phyloP scores from a whole-genome alignment of 495 filamentous ascomycete species.

The Lasiosphaeriaceae sp. region DNA sequence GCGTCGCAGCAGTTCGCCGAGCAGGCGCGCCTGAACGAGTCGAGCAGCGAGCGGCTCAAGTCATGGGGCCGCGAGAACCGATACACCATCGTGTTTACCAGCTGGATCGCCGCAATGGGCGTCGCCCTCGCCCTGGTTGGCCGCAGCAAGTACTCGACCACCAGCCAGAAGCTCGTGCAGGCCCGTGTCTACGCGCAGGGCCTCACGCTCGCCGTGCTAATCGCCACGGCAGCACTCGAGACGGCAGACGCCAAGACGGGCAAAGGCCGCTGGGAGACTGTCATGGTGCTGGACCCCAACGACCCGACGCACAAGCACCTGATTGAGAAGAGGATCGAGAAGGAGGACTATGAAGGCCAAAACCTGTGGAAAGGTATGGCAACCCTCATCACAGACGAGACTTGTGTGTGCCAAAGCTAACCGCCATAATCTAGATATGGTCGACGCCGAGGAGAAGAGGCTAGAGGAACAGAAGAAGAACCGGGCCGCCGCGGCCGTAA shows the following conservation, averaged over 20 bases:
- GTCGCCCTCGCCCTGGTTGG: slow-evolving; percentile 71
- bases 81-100: slow-evolving; percentile 81
- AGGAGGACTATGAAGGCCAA: slow-evolving; percentile 71
- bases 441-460: slow-evolving; percentile 69
- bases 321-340: slow-evolving; percentile 66
- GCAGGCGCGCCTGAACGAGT: slow-evolving; percentile 43
- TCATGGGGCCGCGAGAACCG: slow-evolving; percentile 69
- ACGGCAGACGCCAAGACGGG: slow-evolving; percentile 73
- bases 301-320: slow-evolving; percentile 68
- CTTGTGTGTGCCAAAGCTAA: no score
- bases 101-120: slow-evolving; percentile 82
- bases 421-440: slow-evolving; percentile 58
- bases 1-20: slow-evolving; percentile 40
- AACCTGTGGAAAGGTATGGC: slow-evolving; percentile 77
- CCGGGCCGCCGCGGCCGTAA: background rate
- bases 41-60: slow-evolving; percentile 47
- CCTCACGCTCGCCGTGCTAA: slow-evolving; percentile 80
- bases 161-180: slow-evolving; percentile 90
- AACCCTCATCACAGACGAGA: background rate
- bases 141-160: slow-evolving; percentile 70
- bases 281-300: slow-evolving; percentile 67
- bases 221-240: slow-evolving; percentile 87
- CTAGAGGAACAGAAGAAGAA: slow-evolving; percentile 51
- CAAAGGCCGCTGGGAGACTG: slow-evolving; percentile 70
- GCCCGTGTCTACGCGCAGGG: slow-evolving; percentile 98